Percentiles rank a stretch among this genome's conserved stretches.
phyloP scores from a whole-genome alignment of 768 basidiomycete species.

The Amanita rimosa region DNA sequence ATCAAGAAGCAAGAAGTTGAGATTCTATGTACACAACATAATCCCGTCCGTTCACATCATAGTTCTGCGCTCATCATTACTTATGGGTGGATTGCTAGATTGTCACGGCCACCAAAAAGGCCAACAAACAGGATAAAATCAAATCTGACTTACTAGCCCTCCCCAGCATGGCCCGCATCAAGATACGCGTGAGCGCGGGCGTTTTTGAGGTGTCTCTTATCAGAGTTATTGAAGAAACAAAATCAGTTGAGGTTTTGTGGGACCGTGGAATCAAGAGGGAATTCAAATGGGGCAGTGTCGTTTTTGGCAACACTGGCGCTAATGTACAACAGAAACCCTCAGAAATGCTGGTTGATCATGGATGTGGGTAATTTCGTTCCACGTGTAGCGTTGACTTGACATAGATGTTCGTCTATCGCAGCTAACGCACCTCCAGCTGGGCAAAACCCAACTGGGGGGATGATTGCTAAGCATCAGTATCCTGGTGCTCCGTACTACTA shows the following conservation, averaged over 20 bases:
- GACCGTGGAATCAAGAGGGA: constrained; percentile 62
- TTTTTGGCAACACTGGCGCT: constrained; percentile 64
- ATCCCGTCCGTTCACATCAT: constrained; percentile 53
- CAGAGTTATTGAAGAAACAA: constrained; percentile 55
- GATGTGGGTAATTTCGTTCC: constrained; percentile 26
- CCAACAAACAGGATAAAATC: constrained; percentile 65
- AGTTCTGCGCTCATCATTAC: background rate
- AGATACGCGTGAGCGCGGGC: constrained; percentile 75
- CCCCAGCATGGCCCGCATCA: constrained; percentile 63
- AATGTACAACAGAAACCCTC: constrained; percentile 66
- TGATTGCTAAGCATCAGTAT: constrained; percentile 9
- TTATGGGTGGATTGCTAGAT: constrained; percentile 31
- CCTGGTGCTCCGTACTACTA: constrained; percentile 10
- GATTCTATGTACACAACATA: constrained; percentile 79
- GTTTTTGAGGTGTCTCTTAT: constrained; percentile 80
- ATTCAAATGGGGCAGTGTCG: constrained; percentile 75
- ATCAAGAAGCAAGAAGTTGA: constrained; percentile 69
- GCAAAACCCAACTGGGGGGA: background rate
- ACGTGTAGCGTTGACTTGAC: constrained; percentile 4
- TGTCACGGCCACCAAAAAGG: constrained; percentile 63
- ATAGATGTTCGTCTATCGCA: constrained; percentile 1
- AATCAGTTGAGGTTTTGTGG: constrained; percentile 75
- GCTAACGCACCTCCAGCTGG: constrained; percentile 8
- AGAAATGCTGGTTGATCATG: constrained; percentile 34
- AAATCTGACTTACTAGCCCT: constrained; percentile 59